Evolutionary conservation across 2,329 filamentous ascomycete species (phyloP).

Genomic region (Stachybotrys chlorohalonatus): DNA sequence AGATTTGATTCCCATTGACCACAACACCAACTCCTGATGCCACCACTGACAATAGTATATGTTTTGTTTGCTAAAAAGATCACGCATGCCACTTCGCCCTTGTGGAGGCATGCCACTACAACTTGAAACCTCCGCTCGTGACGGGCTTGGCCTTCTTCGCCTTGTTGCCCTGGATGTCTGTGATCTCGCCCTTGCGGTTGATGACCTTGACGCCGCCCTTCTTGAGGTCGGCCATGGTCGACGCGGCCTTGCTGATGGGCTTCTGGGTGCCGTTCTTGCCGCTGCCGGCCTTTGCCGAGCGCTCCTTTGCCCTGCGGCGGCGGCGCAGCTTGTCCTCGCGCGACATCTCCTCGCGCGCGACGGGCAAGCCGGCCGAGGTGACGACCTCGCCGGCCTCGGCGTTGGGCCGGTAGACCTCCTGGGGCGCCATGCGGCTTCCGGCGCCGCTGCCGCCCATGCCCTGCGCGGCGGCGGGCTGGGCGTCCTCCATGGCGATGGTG

Average conservation of each 20-base stretch:
- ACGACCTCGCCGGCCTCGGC: conserved; percentile 62
- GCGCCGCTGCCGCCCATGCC: conserved; percentile 58
- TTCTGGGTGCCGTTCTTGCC: conserved; percentile 24
- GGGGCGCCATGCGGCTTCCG: conserved; percentile 75
- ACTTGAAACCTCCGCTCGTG: conserved; percentile 52
- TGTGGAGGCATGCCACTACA: conserved; percentile 28
- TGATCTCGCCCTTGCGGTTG: conserved; percentile 78
- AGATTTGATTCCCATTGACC: no score
- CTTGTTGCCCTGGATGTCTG: conserved; percentile 75
- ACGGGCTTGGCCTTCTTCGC: conserved; percentile 43
- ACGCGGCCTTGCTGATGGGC: conserved; percentile 47
- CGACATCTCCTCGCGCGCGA: conserved; percentile 78
- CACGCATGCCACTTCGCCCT: no score
- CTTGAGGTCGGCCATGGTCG: conserved; percentile 59
- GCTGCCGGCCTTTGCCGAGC: conserved; percentile 58
- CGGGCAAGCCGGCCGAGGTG: conserved; percentile 65
- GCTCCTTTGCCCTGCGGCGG: conserved; percentile 77
- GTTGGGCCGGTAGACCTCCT: conserved; percentile 82
- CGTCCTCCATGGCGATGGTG: conserved; percentile 92
- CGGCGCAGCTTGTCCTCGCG: conserved; percentile 75
- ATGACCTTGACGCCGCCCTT: conserved; percentile 88
- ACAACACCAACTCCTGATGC: no score
- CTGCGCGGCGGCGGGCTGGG: conserved; percentile 73
- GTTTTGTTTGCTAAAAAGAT: no score
- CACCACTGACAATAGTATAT: no score